phyloP scores from a whole-genome alignment of 2,329 filamentous ascomycete genomes.

The Fusarium praegraminearum region DNA sequence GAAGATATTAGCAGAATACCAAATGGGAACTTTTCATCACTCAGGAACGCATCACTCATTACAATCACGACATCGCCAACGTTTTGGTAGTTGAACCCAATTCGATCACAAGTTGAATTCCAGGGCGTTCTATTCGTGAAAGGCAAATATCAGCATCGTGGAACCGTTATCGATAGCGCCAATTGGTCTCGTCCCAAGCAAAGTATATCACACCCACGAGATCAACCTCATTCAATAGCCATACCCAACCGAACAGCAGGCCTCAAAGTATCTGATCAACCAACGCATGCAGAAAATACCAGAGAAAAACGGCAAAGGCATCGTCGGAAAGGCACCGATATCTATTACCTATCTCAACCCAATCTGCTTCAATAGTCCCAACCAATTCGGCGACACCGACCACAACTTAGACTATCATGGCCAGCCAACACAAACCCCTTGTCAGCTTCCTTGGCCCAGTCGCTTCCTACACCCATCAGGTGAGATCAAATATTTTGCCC shows the following conservation, averaged over 20 bases:
- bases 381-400: conserved; percentile 18
- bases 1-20: conserved; percentile 36
- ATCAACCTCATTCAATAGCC: conserved; percentile 5
- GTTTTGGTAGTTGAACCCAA: conserved; percentile 30
- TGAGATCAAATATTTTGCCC: conserved; percentile 43
- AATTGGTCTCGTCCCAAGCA: conserved; percentile 19
- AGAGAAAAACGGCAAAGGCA: background rate
- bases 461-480: conserved; percentile 65
- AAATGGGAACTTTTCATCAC: conserved; percentile 25
- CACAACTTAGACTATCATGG: conserved; percentile 42
- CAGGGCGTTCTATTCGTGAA: conserved; percentile 4
- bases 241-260: background rate
- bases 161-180: conserved; percentile 6
- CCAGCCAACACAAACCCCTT: conserved; percentile 52
- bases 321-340: conserved; percentile 1
- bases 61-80: conserved; percentile 45
- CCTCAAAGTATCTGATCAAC: conserved; percentile 2
- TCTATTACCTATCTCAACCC: conserved; percentile 1
- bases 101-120: conserved; percentile 2
- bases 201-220: conserved; percentile 5
- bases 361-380: conserved; percentile 6
- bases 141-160: conserved; percentile 5
- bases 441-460: conserved; percentile 64
- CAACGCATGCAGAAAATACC: conserved; percentile 3
- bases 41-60: conserved; percentile 44